phyloP scores from a whole-genome alignment of 345 rosid genomes.

The Boechera divaricarpa region DNA sequence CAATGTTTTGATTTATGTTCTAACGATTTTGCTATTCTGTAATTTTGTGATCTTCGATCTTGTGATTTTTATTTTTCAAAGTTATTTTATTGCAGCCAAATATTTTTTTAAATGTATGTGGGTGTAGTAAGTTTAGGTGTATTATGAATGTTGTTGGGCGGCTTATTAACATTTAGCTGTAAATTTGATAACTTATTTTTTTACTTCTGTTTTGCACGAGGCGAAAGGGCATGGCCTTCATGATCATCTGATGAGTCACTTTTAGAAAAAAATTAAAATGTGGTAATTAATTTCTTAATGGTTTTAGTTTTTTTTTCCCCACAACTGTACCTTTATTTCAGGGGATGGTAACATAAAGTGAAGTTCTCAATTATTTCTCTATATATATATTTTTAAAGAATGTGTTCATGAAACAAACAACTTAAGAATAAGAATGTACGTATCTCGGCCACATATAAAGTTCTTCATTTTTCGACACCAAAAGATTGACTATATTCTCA shows the following conservation, averaged over 20 bases:
- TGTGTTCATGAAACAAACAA: neutral
- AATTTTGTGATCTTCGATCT: neutral
- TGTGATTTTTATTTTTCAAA: neutral
- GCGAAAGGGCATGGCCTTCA: constrained; percentile 45
- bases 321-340: neutral
- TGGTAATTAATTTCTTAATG: neutral
- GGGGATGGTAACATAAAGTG: neutral
- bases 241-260: constrained; percentile 41
- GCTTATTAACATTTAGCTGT: constrained; percentile 17
- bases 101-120: neutral
- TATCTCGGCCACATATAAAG: neutral
- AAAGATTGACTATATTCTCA: constrained; percentile 18
- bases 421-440: neutral
- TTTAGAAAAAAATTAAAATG: neutral
- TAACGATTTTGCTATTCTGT: neutral
- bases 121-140: constrained; percentile 8
- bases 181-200: constrained; percentile 7
- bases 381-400: neutral
- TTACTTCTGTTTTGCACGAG: constrained; percentile 39
- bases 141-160: constrained; percentile 14
- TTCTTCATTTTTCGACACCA: constrained; percentile 6
- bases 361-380: neutral
- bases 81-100: neutral
- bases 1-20: neutral
- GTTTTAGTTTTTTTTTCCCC: neutral